phyloP scores from a whole-genome alignment of 306 rosid species.

The Boehmeria nivea region DNA sequence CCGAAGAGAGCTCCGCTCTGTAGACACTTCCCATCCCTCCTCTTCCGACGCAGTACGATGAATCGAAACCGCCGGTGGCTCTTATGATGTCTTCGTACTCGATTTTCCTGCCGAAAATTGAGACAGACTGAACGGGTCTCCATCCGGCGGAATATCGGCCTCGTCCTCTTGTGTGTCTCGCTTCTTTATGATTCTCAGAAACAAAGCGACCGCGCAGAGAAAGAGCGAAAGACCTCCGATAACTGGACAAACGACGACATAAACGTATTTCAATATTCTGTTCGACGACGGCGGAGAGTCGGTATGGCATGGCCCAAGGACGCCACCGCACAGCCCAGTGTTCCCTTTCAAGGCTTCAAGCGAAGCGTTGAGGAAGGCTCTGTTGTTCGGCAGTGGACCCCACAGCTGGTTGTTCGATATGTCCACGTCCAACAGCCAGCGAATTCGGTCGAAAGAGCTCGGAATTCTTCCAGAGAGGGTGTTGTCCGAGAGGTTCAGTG shows the following conservation, averaged over 20 bases:
- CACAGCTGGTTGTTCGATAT: slow-evolving; percentile 23
- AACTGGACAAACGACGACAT: not conserved
- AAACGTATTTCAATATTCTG: not conserved
- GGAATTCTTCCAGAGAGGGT: slow-evolving; percentile 34
- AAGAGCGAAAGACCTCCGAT: slow-evolving; percentile 2
- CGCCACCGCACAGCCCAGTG: slow-evolving; percentile 29
- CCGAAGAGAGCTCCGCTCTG: slow-evolving; percentile 27
- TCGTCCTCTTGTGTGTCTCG: not conserved
- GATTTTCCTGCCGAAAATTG: slow-evolving; percentile 24
- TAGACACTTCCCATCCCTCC: slow-evolving; percentile 35
- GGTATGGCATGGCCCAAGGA: slow-evolving; percentile 16
- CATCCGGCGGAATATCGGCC: not conserved
- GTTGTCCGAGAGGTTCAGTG: slow-evolving; percentile 38
- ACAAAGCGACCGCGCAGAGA: not conserved
- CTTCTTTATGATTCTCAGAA: slow-evolving; percentile 1
- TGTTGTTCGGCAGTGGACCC: slow-evolving; percentile 27
- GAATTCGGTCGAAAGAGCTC: not conserved
- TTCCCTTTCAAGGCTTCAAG: slow-evolving; percentile 24
- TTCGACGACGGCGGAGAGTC: not conserved
- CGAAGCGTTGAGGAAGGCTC: slow-evolving; percentile 17
- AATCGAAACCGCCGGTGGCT: slow-evolving; percentile 31
- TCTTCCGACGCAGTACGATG: slow-evolving; percentile 25
- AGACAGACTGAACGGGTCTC: slow-evolving; percentile 6
- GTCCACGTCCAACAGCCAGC: slow-evolving; percentile 14
- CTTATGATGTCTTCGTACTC: slow-evolving; percentile 28